Evolutionary conservation across 1,139 yeast species (phyloP).

Genomic region (Magnusiomyces starmeri): DNA sequence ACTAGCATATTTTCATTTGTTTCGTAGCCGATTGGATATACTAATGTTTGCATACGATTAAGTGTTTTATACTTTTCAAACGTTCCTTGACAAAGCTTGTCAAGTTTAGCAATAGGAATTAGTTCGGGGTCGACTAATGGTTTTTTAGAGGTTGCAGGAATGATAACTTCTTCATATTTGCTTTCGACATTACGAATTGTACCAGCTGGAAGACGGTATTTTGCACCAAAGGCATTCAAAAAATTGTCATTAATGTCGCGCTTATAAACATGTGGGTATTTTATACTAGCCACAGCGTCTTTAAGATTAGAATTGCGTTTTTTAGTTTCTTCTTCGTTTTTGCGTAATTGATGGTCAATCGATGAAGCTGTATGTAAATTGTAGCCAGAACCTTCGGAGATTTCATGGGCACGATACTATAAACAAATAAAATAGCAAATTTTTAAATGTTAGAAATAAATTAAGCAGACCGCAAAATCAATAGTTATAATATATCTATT

Average conservation of each 20-base stretch:
- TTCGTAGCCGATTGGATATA: slow-evolving; percentile 84
- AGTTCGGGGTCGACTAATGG: slow-evolving; percentile 39
- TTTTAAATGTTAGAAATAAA: not conserved
- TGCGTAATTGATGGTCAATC: slow-evolving; percentile 49
- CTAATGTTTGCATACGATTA: slow-evolving; percentile 87
- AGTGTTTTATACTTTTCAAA: slow-evolving; percentile 70
- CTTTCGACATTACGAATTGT: slow-evolving; percentile 53
- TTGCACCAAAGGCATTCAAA: slow-evolving; percentile 71
- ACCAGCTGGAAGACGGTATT: slow-evolving; percentile 72
- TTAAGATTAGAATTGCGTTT: slow-evolving; percentile 44
- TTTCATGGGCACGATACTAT: slow-evolving; percentile 11
- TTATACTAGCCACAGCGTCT: slow-evolving; percentile 42
- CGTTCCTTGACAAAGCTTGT: slow-evolving; percentile 74
- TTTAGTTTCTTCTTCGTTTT: slow-evolving; percentile 40
- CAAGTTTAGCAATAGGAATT: slow-evolving; percentile 56
- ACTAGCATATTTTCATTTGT: slow-evolving; percentile 94
- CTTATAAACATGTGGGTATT: slow-evolving; percentile 85
- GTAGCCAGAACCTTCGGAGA: slow-evolving; percentile 12
- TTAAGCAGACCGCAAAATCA: too few relatives aligned
- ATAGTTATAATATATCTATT: too few relatives aligned
- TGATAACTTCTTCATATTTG: slow-evolving; percentile 73
- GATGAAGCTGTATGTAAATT: slow-evolving; percentile 48
- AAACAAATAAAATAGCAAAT: not conserved
- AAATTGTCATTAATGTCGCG: slow-evolving; percentile 56
- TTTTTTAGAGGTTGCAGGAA: slow-evolving; percentile 62